A percentile compares a stretch with the other conserved stretches of the same genome.
These are phyloP conservation scores for Clarireedia monteithiana DNA, from an alignment of 2,329 filamentous ascomycete genomes.

Conservation along the genomic window DNA sequence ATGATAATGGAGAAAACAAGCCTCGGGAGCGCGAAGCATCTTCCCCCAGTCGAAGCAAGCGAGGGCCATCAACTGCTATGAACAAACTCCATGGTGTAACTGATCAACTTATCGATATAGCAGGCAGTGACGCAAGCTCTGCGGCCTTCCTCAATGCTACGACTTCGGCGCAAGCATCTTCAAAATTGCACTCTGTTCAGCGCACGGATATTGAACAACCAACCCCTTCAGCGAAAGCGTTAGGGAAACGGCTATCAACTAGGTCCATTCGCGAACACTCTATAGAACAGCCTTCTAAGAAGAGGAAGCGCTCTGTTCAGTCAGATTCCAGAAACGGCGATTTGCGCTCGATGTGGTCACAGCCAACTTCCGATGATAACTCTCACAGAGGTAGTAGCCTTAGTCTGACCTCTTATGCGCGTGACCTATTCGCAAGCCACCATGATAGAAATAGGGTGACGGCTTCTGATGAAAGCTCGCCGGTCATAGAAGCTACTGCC, in stretches of 20 bases:
- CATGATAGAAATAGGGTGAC: too few relatives aligned
- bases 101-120: neutral
- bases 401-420: too few relatives aligned
- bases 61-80: too few relatives aligned
- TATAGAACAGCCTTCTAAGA: slow-evolving; percentile 6
- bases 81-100: too few relatives aligned
- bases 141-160: slow-evolving; percentile 1
- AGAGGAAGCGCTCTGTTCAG: slow-evolving; percentile 12
- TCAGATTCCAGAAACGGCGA: slow-evolving; percentile 6
- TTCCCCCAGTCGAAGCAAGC: too few relatives aligned
- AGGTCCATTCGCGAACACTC: slow-evolving; percentile 6
- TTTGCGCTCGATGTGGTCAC: neutral
- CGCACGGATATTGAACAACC: neutral
- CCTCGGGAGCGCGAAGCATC: neutral
- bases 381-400: neutral
- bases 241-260: slow-evolving; percentile 19
- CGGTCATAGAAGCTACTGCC: too few relatives aligned
- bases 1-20: neutral
- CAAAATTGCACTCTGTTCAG: neutral
- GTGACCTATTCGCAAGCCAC: too few relatives aligned
- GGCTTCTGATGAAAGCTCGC: too few relatives aligned
- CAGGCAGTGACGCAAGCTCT: slow-evolving; percentile 2
- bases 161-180: neutral
- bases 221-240: slow-evolving; percentile 14
- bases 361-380: neutral